Percentiles rank a stretch among this genome's conserved stretches.
Conservation (phyloP, 345 rosid genomes). For the Gossypium thurberi region DNA sequence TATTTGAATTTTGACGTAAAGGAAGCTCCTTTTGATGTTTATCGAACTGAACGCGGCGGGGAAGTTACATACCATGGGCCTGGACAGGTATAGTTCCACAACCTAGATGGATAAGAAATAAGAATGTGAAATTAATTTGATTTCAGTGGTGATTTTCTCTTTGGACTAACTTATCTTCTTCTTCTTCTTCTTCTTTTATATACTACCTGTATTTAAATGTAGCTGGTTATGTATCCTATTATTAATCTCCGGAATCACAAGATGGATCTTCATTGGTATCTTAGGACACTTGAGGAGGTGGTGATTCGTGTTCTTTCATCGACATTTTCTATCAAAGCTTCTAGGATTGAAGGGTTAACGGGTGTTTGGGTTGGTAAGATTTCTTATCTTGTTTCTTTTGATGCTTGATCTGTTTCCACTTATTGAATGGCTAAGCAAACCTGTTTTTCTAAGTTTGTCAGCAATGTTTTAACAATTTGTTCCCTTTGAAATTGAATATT, state of each 20-base stretch:
- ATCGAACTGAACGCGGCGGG: conserved; percentile 82
- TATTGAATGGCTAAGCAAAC: not conserved
- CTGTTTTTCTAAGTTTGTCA: not conserved
- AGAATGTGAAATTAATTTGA: conserved; percentile 3
- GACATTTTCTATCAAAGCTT: conserved; percentile 62
- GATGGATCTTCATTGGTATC: conserved; percentile 97
- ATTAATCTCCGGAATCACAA: conserved; percentile 78
- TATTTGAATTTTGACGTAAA: conserved; percentile 52
- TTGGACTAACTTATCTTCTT: conserved; percentile 11
- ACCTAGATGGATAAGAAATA: not conserved
- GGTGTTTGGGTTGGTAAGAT: conserved; percentile 87
- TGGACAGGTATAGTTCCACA: conserved; percentile 57
- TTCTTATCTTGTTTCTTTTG: not conserved
- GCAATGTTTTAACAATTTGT: not conserved
- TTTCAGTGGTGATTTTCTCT: not conserved
- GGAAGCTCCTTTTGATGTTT: conserved; percentile 63
- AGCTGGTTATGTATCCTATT: conserved; percentile 88
- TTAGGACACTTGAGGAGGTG: conserved; percentile 82
- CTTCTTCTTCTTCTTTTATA: too few species aligned
- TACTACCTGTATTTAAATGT: conserved; percentile 21
- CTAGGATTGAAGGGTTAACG: conserved; percentile 65
- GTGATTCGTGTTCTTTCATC: conserved; percentile 64
- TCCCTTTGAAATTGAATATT: not conserved
- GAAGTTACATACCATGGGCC: conserved; percentile 94
- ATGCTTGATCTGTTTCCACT: not conserved